A percentile compares a stretch with the other conserved stretches of the same genome.
Conservation (phyloP, 106 monocot species). For the Vanilla planifolia region DNA sequence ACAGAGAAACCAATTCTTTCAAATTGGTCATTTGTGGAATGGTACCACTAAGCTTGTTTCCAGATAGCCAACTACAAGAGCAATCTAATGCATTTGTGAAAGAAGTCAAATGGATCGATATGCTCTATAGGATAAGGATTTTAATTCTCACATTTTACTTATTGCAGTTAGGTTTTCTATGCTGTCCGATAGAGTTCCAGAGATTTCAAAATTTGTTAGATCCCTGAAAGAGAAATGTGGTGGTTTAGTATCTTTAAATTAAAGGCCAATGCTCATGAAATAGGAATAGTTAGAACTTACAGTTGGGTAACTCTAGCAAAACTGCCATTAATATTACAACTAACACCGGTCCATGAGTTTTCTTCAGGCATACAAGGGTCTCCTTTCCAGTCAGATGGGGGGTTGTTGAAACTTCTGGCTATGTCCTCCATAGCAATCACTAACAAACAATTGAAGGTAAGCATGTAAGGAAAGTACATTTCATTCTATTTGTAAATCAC, state of each 20-base stretch:
- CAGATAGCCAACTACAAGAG: constrained; percentile 42
- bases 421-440: constrained; percentile 58
- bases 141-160: constrained; percentile 30
- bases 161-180: constrained; percentile 43
- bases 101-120: not conserved
- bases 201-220: constrained; percentile 37
- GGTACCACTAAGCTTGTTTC: constrained; percentile 51
- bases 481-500: not conserved
- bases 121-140: not conserved
- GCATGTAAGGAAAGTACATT: not conserved
- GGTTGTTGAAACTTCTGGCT: constrained; percentile 43
- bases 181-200: constrained; percentile 29
- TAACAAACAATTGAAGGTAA: constrained; percentile 8
- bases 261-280: too few species aligned
- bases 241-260: too few species aligned
- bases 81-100: not conserved
- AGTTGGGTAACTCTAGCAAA: constrained; percentile 21
- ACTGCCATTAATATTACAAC: constrained; percentile 17
- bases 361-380: constrained; percentile 49
- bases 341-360: constrained; percentile 56
- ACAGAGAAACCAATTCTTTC: constrained; percentile 39
- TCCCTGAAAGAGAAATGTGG: constrained; percentile 23
- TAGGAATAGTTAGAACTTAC: constrained; percentile 24
- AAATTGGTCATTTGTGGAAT: constrained; percentile 63
- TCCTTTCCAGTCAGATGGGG: constrained; percentile 54